phyloP scores from a whole-genome alignment of 2,329 filamentous ascomycete species.

The Ambrosiella cleistominuta region DNA sequence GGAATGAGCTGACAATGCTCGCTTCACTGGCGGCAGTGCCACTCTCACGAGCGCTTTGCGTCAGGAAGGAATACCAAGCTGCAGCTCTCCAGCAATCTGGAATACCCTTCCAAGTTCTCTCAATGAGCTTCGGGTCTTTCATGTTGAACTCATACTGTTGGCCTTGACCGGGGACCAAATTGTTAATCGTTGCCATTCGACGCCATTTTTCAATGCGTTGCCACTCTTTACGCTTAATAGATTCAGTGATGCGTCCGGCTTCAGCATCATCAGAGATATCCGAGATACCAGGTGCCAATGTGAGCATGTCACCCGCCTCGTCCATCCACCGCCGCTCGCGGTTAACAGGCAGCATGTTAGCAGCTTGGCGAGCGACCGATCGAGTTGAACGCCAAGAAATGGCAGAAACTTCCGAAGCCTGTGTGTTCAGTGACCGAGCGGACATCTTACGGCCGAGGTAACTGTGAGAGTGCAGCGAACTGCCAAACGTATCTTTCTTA shows the following conservation, averaged over 20 bases:
- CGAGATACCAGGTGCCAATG: constrained; percentile 37
- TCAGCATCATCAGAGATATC: constrained; percentile 39
- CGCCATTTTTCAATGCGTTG: constrained; percentile 49
- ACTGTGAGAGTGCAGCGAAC: constrained; percentile 10
- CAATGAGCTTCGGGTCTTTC: constrained; percentile 66
- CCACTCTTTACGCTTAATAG: constrained; percentile 44
- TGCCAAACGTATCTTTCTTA: constrained; percentile 23
- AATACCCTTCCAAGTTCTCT: constrained; percentile 94
- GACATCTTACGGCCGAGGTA: constrained; percentile 33
- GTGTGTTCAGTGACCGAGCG: constrained; percentile 40
- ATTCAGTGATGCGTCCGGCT: constrained; percentile 33
- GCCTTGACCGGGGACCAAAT: constrained; percentile 34
- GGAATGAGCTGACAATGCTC: constrained; percentile 53
- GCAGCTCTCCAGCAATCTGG: constrained; percentile 86
- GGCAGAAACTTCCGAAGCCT: constrained; percentile 33
- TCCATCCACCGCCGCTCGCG: constrained; percentile 43
- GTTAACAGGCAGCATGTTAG: constrained; percentile 43
- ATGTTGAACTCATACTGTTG: constrained; percentile 65
- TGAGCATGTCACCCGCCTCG: constrained; percentile 50
- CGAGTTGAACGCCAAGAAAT: constrained; percentile 35
- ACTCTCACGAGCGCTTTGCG: constrained; percentile 52
- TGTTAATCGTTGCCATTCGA: constrained; percentile 43
- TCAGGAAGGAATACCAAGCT: constrained; percentile 88
- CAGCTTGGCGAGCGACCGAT: constrained; percentile 37
- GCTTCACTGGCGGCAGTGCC: constrained; percentile 45